A percentile compares a stretch with the other conserved stretches of the same genome.
These are phyloP conservation scores for Sporothrix phasma DNA, from an alignment of 2,329 filamentous ascomycete species.

Conservation along the genomic window DNA sequence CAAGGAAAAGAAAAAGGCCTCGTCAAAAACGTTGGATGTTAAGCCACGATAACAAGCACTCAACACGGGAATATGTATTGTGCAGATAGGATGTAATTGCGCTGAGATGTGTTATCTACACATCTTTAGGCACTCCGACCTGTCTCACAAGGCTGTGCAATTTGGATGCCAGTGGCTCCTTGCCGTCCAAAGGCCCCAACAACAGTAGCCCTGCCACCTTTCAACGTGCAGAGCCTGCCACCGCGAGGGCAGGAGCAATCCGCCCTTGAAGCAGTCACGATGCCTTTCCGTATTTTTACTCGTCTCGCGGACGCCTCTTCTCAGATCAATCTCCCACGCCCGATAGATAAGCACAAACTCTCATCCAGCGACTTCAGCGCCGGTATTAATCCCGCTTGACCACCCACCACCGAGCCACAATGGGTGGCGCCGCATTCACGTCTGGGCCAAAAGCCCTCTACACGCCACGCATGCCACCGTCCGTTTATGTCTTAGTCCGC, in stretches of 20 bases:
- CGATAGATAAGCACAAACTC: not conserved
- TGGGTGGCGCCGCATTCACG: slow-evolving; percentile 58
- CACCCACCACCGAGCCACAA: slow-evolving; percentile 25
- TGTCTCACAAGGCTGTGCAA: not conserved
- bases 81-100: not conserved
- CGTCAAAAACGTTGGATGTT: too few relatives aligned
- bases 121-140: not conserved
- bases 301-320: not conserved
- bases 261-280: not conserved
- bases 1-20: too few relatives aligned
- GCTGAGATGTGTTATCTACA: not conserved
- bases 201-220: not conserved
- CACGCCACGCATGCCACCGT: slow-evolving; percentile 55
- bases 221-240: not conserved
- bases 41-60: too few relatives aligned
- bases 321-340: not conserved
- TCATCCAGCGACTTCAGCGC: too few relatives aligned
- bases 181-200: not conserved
- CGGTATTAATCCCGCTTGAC: too few relatives aligned
- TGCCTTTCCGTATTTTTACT: not conserved
- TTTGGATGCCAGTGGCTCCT: not conserved
- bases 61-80: too few relatives aligned
- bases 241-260: not conserved
- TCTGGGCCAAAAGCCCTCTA: slow-evolving; percentile 36
- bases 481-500: slow-evolving; percentile 46